phyloP scores from a whole-genome alignment of 306 rosid genomes.

The Oxytropis ochrocephala region DNA sequence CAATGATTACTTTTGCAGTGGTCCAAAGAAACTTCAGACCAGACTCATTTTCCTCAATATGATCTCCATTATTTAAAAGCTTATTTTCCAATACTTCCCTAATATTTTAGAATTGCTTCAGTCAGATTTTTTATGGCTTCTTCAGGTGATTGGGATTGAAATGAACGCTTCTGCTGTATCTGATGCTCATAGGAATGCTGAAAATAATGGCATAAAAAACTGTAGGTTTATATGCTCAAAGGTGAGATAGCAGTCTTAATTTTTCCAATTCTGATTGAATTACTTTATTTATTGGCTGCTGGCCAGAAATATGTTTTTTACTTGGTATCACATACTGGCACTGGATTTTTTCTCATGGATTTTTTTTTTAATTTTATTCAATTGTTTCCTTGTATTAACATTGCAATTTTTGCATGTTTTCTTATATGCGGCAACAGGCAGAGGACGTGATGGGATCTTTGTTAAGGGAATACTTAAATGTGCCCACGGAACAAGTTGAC shows the following conservation, averaged over 20 bases:
- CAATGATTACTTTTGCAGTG: background rate
- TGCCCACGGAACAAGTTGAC: conserved; percentile 41
- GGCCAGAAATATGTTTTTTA: conserved; percentile 5
- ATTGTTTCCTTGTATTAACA: conserved; percentile 4
- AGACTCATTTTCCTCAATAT: background rate
- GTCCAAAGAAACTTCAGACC: background rate
- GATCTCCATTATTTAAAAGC: background rate
- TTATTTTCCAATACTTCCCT: background rate
- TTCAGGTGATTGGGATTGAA: conserved; percentile 95
- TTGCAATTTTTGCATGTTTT: conserved; percentile 1
- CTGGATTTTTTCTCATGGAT: background rate
- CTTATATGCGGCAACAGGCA: conserved; percentile 54
- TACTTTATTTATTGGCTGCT: background rate
- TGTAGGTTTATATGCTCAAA: conserved; percentile 76
- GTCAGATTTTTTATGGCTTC: conserved; percentile 4
- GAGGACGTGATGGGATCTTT: conserved; percentile 91
- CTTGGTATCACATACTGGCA: background rate
- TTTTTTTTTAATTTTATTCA: background rate
- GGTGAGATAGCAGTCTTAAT: conserved; percentile 44
- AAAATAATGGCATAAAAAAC: conserved; percentile 83
- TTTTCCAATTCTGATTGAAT: conserved; percentile 17
- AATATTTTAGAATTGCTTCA: background rate
- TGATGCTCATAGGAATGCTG: conserved; percentile 87
- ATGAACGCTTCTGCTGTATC: conserved; percentile 93
- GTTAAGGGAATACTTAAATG: conserved; percentile 61